Base-by-base conservation (phyloP, 495 filamentous ascomycete species). In the Oidiodendron maius region DNA sequence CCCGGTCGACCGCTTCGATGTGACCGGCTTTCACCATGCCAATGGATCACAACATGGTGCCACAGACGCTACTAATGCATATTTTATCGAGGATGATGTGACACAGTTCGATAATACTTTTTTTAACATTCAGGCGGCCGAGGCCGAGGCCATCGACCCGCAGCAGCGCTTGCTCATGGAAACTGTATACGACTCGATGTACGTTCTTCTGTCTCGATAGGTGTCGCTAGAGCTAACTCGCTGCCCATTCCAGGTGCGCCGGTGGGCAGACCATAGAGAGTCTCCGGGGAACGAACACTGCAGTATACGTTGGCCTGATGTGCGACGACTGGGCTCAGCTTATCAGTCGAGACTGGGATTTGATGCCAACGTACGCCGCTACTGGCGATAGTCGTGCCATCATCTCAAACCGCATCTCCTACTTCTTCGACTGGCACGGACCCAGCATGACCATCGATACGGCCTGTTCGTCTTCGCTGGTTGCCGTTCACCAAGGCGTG, bases 401-500 rank as follows among this genome's bases (percentile, higher is more conserved):
- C 49, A 74, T 78, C 26, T 73, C 77, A 25, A 80, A 80, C 58
- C 78, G 89, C 13, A n/a, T n/a, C n/a, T n/a, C n/a, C n/a, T n/a
- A n/a, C n/a, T n/a, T n/a, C n/a, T n/a, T n/a, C n/a, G n/a, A 74
- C 53, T 66, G 76, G 50, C 64, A 74, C 30, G 75, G 79, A 4
- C 46, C 71, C 1, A 69, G 84, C 47, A 84, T 87, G 57, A 89
- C 82, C 23, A 74, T 89, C 18, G 89, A 95, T 59, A 94, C 89
- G 3, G 89, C 88, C 22, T 94, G 89, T 60, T 94, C 89, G 1
- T 91, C 87, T 6, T 87, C 83, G 43, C 54, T 78, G 50, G 67
- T 74, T 38, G 71, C 73, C 15, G 54, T 77, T 23, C 74, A 94
- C 56, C 65, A 89, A 25, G 89, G 89, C 40, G 91, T 89, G 58